Base-by-base conservation (phyloP, 2,329 filamentous ascomycete genomes). In the Sclerotinia spermophila region DNA sequence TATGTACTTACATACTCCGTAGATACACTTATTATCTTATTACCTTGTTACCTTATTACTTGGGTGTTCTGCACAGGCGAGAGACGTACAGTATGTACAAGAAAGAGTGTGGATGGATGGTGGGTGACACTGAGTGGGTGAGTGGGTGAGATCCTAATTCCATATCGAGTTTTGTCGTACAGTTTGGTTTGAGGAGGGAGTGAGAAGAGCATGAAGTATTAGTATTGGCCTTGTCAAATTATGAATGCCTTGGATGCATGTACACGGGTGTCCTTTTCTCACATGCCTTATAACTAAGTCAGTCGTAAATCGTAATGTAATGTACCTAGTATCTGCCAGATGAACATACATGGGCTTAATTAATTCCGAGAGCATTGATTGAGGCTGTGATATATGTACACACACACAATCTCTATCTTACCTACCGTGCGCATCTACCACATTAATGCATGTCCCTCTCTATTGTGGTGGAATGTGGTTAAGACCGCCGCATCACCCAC, bases 361-460 rank as follows among this genome's bases (percentile, higher is more conserved):
- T 67, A 44, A 35, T 67, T 40, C 58, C 67, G 67, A 62, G 21
- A 69, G 67, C 44, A 33, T 53, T 62, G 44, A 69, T 62, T 62
- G 56, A 62, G 67, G 67, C 44, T 69, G 67, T 68, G 44, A 69
- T 69, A 69, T 38, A 66, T 44, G 30, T 40, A 55, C 17, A 15
- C 35, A 42, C 8, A 61, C 59, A 65, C 44, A 45, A 68, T 68
- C 62, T 62, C 53, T 68, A 68, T 62, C 53, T 68, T 40, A 68
- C 55, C 44, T 68, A 61, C 33, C 53, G 62, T 38, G 35, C 44
- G 55, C 44, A 30, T 44, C 66, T 59, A 56, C 40, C 40, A 56
- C 64, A 67, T 33, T 35, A 60, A 60, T 45, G 62, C 62, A 66
- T 66, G 45, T 24, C 62, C 62, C 38, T 53, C 38, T 53, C 48